Conservation (phyloP, 306 rosid species). For the Castanospermum australe region DNA sequence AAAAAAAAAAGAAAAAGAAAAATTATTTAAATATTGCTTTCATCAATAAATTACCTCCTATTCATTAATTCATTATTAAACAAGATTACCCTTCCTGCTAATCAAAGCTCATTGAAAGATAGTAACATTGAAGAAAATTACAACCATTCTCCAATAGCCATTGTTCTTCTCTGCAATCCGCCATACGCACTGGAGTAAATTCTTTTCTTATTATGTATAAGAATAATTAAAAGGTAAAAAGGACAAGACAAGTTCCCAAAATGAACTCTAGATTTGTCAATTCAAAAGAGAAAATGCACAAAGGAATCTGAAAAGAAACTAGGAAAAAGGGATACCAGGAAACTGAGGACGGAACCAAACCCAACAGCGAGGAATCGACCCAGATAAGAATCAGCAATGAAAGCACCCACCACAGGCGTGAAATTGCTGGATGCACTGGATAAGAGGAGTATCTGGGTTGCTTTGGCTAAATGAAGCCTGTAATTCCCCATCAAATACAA, state of each 20-base stretch:
- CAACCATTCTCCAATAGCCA: not conserved
- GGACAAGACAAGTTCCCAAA: not conserved
- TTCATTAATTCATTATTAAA: not conserved
- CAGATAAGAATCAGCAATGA: constrained; percentile 64
- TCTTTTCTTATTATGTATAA: not conserved
- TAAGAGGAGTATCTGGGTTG: constrained; percentile 38
- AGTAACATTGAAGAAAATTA: not conserved
- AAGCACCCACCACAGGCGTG: constrained; percentile 60
- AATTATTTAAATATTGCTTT: not conserved
- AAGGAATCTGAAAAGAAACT: not conserved
- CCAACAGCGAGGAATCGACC: constrained; percentile 63
- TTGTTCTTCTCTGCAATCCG: not conserved
- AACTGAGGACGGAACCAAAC: constrained; percentile 45
- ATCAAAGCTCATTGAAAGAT: not conserved
- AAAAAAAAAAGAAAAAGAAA: not conserved
- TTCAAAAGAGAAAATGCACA: not conserved
- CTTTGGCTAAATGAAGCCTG: constrained; percentile 47
- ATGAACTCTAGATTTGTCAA: not conserved
- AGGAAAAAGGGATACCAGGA: constrained; percentile 37
- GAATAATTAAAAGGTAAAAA: not conserved
- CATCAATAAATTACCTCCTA: not conserved
- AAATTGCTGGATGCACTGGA: constrained; percentile 53
- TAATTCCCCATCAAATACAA: constrained; percentile 52
- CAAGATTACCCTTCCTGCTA: not conserved
- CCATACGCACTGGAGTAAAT: not conserved